phyloP scores from a whole-genome alignment of 371 early-diverging fungal species.

The Mortierella sp. region DNA sequence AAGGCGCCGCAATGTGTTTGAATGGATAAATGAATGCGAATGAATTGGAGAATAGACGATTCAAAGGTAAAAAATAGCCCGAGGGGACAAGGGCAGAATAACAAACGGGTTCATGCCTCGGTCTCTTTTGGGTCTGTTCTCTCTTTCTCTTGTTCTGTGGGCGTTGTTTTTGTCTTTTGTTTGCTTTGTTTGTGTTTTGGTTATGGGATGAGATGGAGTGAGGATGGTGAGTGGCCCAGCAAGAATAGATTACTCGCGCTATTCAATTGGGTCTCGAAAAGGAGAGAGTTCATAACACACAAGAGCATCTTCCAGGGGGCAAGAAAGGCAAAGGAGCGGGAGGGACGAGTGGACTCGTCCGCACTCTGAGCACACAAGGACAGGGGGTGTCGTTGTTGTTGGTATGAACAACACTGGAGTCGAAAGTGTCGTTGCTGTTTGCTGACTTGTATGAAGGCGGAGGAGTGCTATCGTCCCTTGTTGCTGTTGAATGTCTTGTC shows the following conservation, averaged over 20 bases:
- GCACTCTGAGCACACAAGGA: background rate
- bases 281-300: background rate
- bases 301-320: background rate
- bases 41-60: background rate
- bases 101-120: background rate
- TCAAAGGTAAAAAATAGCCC: constrained; percentile 6
- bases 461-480: too few relatives aligned
- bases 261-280: constrained; percentile 2
- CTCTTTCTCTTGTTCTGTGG: background rate
- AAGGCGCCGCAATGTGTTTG: background rate
- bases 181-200: background rate
- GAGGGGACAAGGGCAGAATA: background rate
- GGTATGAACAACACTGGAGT: background rate
- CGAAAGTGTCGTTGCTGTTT: background rate
- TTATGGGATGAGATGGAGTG: background rate
- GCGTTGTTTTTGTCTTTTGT: background rate
- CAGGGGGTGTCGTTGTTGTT: background rate
- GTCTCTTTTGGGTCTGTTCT: background rate
- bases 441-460: too few relatives aligned
- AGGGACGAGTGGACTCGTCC: background rate
- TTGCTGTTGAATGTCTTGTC: background rate
- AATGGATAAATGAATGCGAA: background rate
- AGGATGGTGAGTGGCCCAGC: background rate
- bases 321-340: background rate
- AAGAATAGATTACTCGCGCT: background rate